Percentiles rank a stretch among this genome's conserved stretches.
These are phyloP conservation scores for Calonectria honghensis DNA, from an alignment of 2,329 filamentous ascomycete genomes.

Conservation along the genomic window DNA sequence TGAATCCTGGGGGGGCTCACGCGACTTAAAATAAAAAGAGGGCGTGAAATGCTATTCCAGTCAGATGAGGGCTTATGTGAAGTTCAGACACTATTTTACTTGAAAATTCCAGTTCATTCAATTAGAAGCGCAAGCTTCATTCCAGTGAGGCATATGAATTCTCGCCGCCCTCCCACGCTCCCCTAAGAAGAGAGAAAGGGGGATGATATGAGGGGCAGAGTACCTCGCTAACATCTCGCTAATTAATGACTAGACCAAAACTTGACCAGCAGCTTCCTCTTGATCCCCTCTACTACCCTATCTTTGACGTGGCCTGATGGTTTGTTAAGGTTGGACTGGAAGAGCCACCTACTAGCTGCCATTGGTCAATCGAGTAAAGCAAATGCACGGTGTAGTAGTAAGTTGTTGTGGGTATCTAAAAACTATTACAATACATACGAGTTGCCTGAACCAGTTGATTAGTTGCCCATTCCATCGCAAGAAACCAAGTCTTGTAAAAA, in stretches of 20 bases:
- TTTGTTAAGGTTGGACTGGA: background rate
- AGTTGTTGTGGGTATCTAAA: conserved; percentile 5
- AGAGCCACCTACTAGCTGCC: too few species aligned
- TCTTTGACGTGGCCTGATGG: background rate
- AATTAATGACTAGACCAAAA: background rate
- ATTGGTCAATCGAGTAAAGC: background rate
- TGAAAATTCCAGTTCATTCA: background rate
- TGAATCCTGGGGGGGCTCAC: conserved; percentile 15
- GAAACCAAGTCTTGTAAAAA: conserved; percentile 16
- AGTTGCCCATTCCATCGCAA: background rate
- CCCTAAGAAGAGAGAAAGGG: conserved; percentile 2
- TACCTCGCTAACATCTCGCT: conserved; percentile 28
- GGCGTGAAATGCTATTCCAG: background rate
- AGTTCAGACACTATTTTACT: background rate
- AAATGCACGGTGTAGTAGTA: background rate
- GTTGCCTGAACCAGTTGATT: background rate
- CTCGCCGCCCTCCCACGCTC: background rate
- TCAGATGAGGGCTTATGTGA: background rate
- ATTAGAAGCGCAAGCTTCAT: background rate
- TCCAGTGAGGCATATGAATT: background rate
- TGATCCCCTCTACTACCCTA: background rate
- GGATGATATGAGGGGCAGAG: conserved; percentile 7
- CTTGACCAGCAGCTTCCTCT: too few species aligned
- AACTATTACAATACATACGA: background rate
- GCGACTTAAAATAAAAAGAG: conserved; percentile 14